These are phyloP conservation scores for Colletotrichum euphorbiae DNA, from an alignment of 2,329 filamentous ascomycete species.

Conservation along the genomic window DNA sequence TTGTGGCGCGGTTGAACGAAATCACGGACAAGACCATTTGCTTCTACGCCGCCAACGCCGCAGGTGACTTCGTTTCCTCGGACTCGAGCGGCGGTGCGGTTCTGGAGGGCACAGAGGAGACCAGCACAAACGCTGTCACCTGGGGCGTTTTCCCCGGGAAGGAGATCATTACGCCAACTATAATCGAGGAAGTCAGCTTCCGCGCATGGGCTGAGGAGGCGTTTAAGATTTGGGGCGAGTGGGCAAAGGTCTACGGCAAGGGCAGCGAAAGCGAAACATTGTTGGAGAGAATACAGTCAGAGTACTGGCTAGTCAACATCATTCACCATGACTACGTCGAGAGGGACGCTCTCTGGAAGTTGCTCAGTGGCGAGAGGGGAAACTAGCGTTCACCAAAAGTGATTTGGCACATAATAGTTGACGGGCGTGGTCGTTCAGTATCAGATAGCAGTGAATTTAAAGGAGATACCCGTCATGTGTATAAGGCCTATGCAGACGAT, in stretches of 20 bases:
- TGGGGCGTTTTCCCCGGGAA: slow-evolving; percentile 97
- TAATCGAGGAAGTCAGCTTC: slow-evolving; percentile 96
- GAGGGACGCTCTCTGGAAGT: slow-evolving; percentile 76
- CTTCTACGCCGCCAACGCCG: slow-evolving; percentile 87
- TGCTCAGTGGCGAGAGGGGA: slow-evolving; percentile 60
- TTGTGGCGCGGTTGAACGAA: slow-evolving; percentile 68
- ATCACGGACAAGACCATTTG: slow-evolving; percentile 74
- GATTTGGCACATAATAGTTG: neutral
- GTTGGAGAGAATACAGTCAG: slow-evolving; percentile 73
- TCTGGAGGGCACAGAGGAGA: slow-evolving; percentile 53
- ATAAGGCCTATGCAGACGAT: no score
- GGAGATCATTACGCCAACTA: slow-evolving; percentile 95
- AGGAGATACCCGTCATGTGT: slow-evolving; percentile 31
- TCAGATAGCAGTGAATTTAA: slow-evolving; percentile 1
- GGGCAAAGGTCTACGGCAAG: slow-evolving; percentile 87
- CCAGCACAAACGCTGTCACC: slow-evolving; percentile 92
- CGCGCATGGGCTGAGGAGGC: slow-evolving; percentile 95
- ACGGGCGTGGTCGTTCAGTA: neutral
- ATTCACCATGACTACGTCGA: slow-evolving; percentile 85
- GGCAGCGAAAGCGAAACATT: slow-evolving; percentile 78
- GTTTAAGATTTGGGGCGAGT: slow-evolving; percentile 94
- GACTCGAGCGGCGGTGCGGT: slow-evolving; percentile 58
- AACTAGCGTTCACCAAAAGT: neutral
- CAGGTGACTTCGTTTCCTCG: slow-evolving; percentile 82
- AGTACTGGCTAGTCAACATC: slow-evolving; percentile 90